Evolutionary conservation across 768 basidiomycete species (phyloP), one percentile per base, ranked within the genome.

Genomic region (Phallus indusiatus): DNA sequence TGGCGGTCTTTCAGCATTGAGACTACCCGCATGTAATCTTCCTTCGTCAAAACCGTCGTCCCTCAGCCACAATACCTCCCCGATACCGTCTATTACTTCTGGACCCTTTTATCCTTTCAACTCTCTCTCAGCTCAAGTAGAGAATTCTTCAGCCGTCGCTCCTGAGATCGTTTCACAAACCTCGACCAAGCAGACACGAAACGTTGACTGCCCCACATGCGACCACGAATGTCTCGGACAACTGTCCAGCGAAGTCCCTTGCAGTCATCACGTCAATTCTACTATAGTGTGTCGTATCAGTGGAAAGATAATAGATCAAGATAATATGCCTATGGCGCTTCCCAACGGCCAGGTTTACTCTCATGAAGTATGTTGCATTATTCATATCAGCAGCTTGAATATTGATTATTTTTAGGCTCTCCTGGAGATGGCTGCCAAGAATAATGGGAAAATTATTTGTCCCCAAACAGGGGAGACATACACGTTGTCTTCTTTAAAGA

Each of bases 301-400:
- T 62, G 94, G 95, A 22, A 85, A 86, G 69, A 94, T 98, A 58
- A 95, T 98, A 87, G 89, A 96, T 66, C 94, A 85, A 63, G 85
- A 93, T 68, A 94, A 94, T 65, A 85, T 87, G 78, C 92, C 94
- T 0, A 81, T 96, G 85, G 87, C 84, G 12, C 90, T 96, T 64
- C 88, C 93, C 1, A 84, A 90, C 62, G 94, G 95, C 17, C 79
- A 86, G 66, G 94, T 97, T 42, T 97, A 97, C 70, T 94, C 92
- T n/a, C 76, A 82, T 71, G 90, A 94, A 79, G 94, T 90, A 65
- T 60, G 83, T 73, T 14, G 28, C 22, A 12, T 28, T 10, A 57
- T 21, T 36, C 35, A 11, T 9, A 11, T 55, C 18, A 51, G 28
- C 18, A n/a, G 24, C 22, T 22, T 48, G 42, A 9, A 42, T 9